These are phyloP conservation scores for Trichoderma brevicompactum DNA, from an alignment of 2,329 filamentous ascomycete species.

Conservation along the genomic window DNA sequence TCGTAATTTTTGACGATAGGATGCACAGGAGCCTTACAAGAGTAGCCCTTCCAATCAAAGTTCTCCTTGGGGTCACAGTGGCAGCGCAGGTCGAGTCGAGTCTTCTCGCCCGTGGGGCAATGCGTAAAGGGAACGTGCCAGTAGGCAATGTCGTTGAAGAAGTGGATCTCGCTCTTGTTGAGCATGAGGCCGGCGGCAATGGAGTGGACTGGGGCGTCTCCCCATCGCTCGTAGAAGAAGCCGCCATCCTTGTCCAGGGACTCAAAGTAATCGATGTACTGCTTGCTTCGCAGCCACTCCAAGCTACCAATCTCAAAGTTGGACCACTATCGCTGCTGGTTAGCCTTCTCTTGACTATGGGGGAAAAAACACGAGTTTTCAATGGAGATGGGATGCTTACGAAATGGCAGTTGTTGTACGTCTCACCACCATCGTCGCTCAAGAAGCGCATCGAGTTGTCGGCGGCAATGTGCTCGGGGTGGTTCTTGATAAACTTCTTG, in stretches of 20 bases:
- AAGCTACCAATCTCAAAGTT: conserved; percentile 98
- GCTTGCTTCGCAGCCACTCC: conserved; percentile 86
- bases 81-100: conserved; percentile 82
- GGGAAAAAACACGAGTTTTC: too few species aligned
- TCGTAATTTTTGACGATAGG: background rate
- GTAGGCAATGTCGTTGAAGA: conserved; percentile 99
- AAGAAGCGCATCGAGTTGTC: conserved; percentile 90
- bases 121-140: conserved; percentile 98
- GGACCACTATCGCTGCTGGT: conserved; percentile 71
- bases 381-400: conserved; percentile 54
- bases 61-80: conserved; percentile 95
- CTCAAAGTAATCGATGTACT: conserved; percentile 90
- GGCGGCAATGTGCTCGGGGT: conserved; percentile 84
- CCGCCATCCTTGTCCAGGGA: conserved; percentile 87
- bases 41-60: conserved; percentile 99
- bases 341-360: background rate
- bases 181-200: conserved; percentile 88
- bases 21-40: conserved; percentile 66
- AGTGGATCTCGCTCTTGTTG: conserved; percentile 92
- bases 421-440: conserved; percentile 87
- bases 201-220: conserved; percentile 97
- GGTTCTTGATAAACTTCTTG: conserved; percentile 89
- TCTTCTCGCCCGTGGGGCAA: conserved; percentile 89
- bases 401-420: conserved; percentile 97
- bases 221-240: conserved; percentile 99